Percentiles rank a stretch among this genome's conserved stretches.
These are phyloP conservation scores for Clarireedia sp. DNA, from an alignment of 2,329 filamentous ascomycete genomes.

Conservation along the genomic window DNA sequence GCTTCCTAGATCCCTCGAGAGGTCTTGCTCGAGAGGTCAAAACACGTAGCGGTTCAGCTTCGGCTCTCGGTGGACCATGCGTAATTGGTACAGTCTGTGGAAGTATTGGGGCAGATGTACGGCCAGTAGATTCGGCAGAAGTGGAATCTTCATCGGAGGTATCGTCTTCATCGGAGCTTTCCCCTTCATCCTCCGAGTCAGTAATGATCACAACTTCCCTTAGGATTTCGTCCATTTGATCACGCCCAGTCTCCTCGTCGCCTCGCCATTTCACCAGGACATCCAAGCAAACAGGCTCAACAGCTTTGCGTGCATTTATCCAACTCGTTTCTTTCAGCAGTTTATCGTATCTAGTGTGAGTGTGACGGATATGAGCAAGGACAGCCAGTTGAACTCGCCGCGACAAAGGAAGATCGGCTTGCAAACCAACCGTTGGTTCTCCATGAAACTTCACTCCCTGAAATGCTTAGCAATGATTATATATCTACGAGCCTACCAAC, in stretches of 20 bases:
- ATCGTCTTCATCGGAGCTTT: conserved; percentile 13
- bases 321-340: conserved; percentile 51
- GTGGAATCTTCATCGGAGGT: conserved; percentile 16
- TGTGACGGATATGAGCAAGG: conserved; percentile 58
- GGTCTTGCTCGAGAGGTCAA: background rate
- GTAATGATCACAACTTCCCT: conserved; percentile 57
- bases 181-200: conserved; percentile 28
- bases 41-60: background rate
- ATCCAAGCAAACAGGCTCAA: conserved; percentile 54
- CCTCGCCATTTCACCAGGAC: conserved; percentile 65
- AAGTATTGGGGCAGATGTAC: conserved; percentile 12
- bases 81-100: background rate
- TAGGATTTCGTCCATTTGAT: conserved; percentile 59
- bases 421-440: conserved; percentile 50
- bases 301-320: conserved; percentile 51
- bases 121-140: conserved; percentile 13
- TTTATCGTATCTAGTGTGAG: conserved; percentile 57
- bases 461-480: conserved; percentile 11
- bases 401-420: conserved; percentile 46
- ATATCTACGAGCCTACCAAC: conserved; percentile 19
- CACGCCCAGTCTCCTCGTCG: conserved; percentile 60
- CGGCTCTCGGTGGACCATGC: background rate
- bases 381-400: conserved; percentile 58
- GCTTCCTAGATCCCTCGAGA: conserved; percentile 10
- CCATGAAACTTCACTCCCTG: conserved; percentile 45